phyloP scores from a whole-genome alignment of 1,139 yeast species.

The Kodamaea fungicola region DNA sequence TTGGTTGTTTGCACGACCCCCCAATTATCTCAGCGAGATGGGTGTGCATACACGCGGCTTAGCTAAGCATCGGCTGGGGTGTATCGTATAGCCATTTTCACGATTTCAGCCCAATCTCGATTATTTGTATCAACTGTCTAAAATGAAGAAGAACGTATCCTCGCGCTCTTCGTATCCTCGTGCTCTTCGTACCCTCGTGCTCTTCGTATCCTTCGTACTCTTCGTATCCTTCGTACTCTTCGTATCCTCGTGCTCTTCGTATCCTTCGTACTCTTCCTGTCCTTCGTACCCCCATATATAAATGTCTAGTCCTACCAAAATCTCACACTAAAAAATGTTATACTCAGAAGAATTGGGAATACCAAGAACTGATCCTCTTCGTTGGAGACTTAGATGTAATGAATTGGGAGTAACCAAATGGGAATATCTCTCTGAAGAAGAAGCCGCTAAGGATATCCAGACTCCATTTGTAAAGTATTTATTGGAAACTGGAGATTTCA shows the following conservation, averaged over 20 bases:
- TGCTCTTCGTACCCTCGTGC: too few species aligned
- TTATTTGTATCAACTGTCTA: too few species aligned
- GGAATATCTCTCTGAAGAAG: constrained; percentile 57
- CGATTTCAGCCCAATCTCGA: too few species aligned
- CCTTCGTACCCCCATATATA: neutral
- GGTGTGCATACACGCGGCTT: neutral
- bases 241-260: too few species aligned
- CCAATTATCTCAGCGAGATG: neutral
- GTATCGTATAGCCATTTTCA: too few species aligned
- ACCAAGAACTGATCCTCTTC: constrained; percentile 60
- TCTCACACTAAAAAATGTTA: constrained; percentile 18
- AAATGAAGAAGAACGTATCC: too few species aligned
- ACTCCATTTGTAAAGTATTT: constrained; percentile 58
- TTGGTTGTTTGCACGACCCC: too few species aligned
- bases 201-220: too few species aligned
- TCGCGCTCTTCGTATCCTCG: too few species aligned
- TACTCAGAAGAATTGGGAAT: constrained; percentile 66
- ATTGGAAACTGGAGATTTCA: constrained; percentile 43
- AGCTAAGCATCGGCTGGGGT: too few species aligned
- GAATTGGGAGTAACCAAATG: constrained; percentile 78
- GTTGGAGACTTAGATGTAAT: constrained; percentile 76
- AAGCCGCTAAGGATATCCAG: constrained; percentile 44
- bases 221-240: too few species aligned
- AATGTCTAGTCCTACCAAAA: neutral
- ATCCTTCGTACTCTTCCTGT: too few species aligned